These are phyloP conservation scores for Aspergillus carlsbadensis DNA, from an alignment of 495 filamentous ascomycete species.

Conservation along the genomic window DNA sequence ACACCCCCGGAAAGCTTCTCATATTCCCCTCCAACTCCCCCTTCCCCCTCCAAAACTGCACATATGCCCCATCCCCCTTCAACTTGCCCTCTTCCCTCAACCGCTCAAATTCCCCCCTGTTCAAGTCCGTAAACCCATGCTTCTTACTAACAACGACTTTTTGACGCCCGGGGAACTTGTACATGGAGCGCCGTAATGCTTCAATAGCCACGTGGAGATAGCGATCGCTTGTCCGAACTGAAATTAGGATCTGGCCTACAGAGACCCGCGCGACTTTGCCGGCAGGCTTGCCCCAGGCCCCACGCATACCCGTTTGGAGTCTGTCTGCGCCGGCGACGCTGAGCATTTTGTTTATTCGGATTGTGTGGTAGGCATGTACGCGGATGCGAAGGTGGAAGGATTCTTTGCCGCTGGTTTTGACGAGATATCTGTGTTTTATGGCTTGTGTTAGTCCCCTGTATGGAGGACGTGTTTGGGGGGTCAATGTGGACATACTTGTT, in stretches of 20 bases:
- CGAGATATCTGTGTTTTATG: conserved; percentile 65
- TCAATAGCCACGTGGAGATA: conserved; percentile 91
- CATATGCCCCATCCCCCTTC: conserved; percentile 95
- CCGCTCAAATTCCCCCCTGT: conserved; percentile 92
- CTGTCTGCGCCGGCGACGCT: conserved; percentile 99
- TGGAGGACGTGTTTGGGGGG: background rate
- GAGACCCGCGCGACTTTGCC: conserved; percentile 96
- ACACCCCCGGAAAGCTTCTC: conserved; percentile 81
- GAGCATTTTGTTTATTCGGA: conserved; percentile 99
- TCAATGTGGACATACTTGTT: conserved; percentile 69
- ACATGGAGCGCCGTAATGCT: conserved; percentile 95
- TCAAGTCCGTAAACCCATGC: conserved; percentile 98
- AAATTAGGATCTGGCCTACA: conserved; percentile 97
- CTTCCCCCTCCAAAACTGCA: conserved; percentile 93
- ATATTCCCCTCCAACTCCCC: conserved; percentile 84
- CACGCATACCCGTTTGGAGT: conserved; percentile 99
- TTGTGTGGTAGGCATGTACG: conserved; percentile 97
- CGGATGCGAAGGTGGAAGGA: conserved; percentile 97
- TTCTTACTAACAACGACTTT: conserved; percentile 99
- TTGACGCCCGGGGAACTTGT: conserved; percentile 99
- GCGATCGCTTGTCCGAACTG: conserved; percentile 89
- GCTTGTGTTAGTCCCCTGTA: conserved; percentile 6
- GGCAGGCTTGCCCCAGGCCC: conserved; percentile 98
- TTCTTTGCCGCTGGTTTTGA: conserved; percentile 97
- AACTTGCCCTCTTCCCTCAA: conserved; percentile 86